Conservation (phyloP, 768 basidiomycete species). For the Galerina marginata region DNA sequence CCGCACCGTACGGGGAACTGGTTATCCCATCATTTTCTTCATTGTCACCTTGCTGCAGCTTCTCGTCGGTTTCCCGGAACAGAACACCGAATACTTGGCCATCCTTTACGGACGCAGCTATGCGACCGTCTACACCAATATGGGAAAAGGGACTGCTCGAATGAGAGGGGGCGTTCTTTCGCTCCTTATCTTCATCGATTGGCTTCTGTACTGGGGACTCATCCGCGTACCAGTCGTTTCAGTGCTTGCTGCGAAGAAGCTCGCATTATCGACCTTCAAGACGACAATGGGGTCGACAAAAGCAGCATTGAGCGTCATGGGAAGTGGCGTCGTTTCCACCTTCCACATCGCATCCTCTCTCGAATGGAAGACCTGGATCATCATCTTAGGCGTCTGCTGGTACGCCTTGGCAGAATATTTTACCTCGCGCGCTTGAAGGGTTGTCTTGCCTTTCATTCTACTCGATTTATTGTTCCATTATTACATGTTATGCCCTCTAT, state of each 20-base stretch:
- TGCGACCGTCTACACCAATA: background rate
- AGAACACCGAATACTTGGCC: conserved; percentile 13
- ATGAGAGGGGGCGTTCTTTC: background rate
- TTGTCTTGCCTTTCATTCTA: too few relatives aligned
- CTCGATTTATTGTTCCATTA: background rate
- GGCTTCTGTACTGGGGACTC: background rate
- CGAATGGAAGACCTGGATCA: conserved; percentile 1
- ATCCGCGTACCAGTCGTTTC: too few relatives aligned
- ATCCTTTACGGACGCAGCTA: background rate
- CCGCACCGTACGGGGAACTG: conserved; percentile 15
- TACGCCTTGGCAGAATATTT: conserved; percentile 3
- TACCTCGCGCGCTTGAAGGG: background rate
- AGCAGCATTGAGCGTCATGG: background rate
- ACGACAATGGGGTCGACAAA: background rate
- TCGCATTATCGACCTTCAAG: background rate
- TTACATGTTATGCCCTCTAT: background rate
- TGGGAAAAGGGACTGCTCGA: background rate
- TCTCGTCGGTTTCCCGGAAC: conserved; percentile 17
- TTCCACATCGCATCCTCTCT: background rate
- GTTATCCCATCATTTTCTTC: conserved; percentile 13
- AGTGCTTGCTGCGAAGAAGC: too few relatives aligned
- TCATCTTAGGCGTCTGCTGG: background rate
- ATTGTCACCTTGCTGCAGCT: conserved; percentile 8
- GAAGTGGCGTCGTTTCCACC: background rate
- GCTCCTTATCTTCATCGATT: background rate